Percentiles rank a stretch among this genome's conserved stretches.
phyloP scores from a whole-genome alignment of 2,329 filamentous ascomycete species.

The Xylaria sp. region DNA sequence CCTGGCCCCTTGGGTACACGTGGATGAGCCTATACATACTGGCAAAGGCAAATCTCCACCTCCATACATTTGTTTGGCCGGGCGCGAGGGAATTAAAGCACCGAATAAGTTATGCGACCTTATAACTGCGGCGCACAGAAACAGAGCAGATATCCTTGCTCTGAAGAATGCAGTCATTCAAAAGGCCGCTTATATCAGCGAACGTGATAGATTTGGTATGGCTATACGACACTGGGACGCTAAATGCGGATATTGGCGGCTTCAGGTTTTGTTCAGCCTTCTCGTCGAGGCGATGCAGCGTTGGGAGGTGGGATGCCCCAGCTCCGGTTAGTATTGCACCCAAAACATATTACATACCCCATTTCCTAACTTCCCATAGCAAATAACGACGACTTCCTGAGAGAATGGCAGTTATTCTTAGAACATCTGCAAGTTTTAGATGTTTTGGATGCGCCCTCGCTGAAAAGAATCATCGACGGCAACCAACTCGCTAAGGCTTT shows the following conservation, averaged over 20 bases:
- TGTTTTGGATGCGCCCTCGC: constrained; percentile 64
- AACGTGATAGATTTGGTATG: constrained; percentile 77
- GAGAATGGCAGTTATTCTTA: constrained; percentile 64
- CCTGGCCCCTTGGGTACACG: constrained; percentile 75
- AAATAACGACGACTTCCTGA: constrained; percentile 53
- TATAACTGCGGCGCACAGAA: constrained; percentile 70
- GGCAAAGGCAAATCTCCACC: constrained; percentile 62
- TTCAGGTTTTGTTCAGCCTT: constrained; percentile 75
- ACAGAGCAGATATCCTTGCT: constrained; percentile 70
- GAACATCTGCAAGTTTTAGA: constrained; percentile 65
- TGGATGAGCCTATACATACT: constrained; percentile 53
- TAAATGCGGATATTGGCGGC: constrained; percentile 70
- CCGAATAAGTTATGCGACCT: constrained; percentile 79
- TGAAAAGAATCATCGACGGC: constrained; percentile 78
- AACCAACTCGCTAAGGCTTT: constrained; percentile 75
- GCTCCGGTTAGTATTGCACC: constrained; percentile 51
- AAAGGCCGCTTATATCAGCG: constrained; percentile 55
- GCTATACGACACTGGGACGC: constrained; percentile 76
- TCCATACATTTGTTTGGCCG: constrained; percentile 70
- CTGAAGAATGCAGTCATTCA: constrained; percentile 66
- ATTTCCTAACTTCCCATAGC: constrained; percentile 36
- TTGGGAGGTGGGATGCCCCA: constrained; percentile 50
- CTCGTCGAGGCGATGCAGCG: constrained; percentile 68
- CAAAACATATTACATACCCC: neutral
- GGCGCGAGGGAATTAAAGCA: constrained; percentile 80